Evolutionary conservation across 306 rosid genomes (phyloP).

Genomic region (Calophaca sinica): DNA sequence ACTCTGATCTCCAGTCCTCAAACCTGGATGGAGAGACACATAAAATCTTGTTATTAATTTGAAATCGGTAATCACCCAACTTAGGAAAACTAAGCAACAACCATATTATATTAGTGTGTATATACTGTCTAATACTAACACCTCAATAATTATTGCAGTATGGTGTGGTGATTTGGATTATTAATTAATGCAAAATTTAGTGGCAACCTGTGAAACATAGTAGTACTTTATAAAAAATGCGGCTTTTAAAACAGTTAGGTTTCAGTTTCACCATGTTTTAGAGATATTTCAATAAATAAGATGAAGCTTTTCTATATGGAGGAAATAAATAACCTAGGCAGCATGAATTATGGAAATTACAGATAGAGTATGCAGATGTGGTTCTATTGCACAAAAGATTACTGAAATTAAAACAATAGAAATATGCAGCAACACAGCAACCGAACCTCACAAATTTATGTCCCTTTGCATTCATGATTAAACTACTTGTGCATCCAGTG

Average conservation of each 20-base stretch:
- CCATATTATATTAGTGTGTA: neutral
- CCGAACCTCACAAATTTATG: constrained; percentile 70
- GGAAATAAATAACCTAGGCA: neutral
- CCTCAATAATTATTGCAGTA: neutral
- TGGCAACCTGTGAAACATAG: neutral
- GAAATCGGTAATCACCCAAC: constrained; percentile 21
- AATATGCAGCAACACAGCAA: constrained; percentile 23
- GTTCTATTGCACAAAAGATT: neutral
- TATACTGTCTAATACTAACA: neutral
- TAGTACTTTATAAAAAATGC: neutral
- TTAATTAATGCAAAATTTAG: neutral
- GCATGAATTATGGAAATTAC: neutral
- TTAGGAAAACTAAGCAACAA: neutral
- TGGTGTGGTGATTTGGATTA: neutral
- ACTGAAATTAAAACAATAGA: constrained; percentile 2
- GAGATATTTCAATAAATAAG: neutral
- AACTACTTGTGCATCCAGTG: constrained; percentile 34
- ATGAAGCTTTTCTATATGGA: neutral
- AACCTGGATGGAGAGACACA: constrained; percentile 58
- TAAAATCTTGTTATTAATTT: constrained; percentile 28
- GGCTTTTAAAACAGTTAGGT: neutral
- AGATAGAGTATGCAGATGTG: neutral
- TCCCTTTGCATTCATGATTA: constrained; percentile 57
- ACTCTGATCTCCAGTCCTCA: constrained; percentile 62
- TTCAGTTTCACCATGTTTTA: neutral